Evolutionary conservation across 805 yeast species (phyloP), one percentile per base, ranked within the genome.

Genomic region (Saccharomycopsis fermentans): DNA sequence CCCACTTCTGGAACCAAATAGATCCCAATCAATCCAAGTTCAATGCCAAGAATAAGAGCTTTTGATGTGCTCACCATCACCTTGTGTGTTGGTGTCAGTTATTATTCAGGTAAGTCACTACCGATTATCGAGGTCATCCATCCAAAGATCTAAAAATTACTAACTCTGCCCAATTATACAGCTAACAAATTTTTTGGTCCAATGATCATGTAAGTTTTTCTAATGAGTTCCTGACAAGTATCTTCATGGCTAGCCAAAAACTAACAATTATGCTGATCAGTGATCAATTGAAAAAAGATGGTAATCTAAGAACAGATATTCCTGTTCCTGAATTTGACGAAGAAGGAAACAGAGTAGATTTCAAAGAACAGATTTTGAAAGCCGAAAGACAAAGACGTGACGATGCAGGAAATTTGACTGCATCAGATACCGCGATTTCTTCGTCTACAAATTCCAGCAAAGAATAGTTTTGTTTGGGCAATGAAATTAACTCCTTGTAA

Each of bases 141-240:
- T n/a, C n/a, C n/a, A n/a, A n/a, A n/a, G n/a, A n/a, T n/a, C n/a
- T n/a, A n/a, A n/a, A n/a, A n/a, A n/a, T n/a, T 48, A 8, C 52
- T 54, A 29, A 32, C 39, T 4, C n/a, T n/a, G 17, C 12, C 6
- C 11, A 14, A 8, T n/a, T 12, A 4, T 17, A 6, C 29, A 70
- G 88, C 87, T 2, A 70, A 81, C 58, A 81, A 78, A 66, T 87
- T 87, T 70, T 87, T 88, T 74, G 84, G 84, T 64, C 95, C 95
- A 1, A 68, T 87, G 17, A 78, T 87, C 2, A 77, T 86, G 83
- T 80, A 74, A 66, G 84, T 78, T 54, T 26, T 19, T 17, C 14
- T 26, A 17, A n/a, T n/a, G n/a, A n/a, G n/a, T n/a, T n/a, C n/a
- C 17, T 19, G 19, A 29, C 17, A 39, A 34, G 34, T 16, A 26